Evolutionary conservation across 257 asterid genomes (phyloP), one percentile per base, ranked within the genome.

Genomic region (Pogostemon cablin): DNA sequence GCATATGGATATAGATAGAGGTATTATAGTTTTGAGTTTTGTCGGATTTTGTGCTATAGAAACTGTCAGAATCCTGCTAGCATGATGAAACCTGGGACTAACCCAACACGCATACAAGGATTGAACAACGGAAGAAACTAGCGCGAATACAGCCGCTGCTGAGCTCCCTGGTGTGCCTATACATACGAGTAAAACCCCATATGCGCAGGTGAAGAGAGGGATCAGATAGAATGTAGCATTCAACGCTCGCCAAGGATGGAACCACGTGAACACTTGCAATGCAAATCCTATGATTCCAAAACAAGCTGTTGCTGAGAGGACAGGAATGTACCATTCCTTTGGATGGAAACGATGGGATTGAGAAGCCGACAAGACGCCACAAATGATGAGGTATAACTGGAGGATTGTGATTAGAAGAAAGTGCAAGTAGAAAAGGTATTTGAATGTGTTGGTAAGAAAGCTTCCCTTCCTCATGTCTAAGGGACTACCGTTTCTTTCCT

Each of bases 61-160:
- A 78, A 79, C 62, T 20, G 73, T 55, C 12, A 81, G 61, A 55
- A 80, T 67, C 60, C 44, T 77, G 11, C 12, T 52, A 35, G 84
- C 81, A 50, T 78, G 78, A 71, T 68, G 83, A 20, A 79, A 58
- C 65, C 91, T 62, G 54, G 80, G 77, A 78, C 58, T 67, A 3
- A 68, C 82, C 86, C 91, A 86, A 48, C 91, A 83, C 5, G 84
- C 81, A 12, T 86, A 83, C 0, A 86, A 61, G 12, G 88, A 78
- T 49, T 72, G 81, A 17, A 81, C 7, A 0, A 83, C 34, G 6
- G 85, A 75, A 44, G 84, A 73, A 40, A 71, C 40, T 6, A 81
- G 53, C 6, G 80, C 77, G 12, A 80, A 32, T n/a, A 67, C 83
- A 3, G 87, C 73, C 43, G 75, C 74, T 37, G 72, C 87, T 68